Base-by-base conservation (phyloP, 2,329 filamentous ascomycete genomes). In the Onygenales sp. region DNA sequence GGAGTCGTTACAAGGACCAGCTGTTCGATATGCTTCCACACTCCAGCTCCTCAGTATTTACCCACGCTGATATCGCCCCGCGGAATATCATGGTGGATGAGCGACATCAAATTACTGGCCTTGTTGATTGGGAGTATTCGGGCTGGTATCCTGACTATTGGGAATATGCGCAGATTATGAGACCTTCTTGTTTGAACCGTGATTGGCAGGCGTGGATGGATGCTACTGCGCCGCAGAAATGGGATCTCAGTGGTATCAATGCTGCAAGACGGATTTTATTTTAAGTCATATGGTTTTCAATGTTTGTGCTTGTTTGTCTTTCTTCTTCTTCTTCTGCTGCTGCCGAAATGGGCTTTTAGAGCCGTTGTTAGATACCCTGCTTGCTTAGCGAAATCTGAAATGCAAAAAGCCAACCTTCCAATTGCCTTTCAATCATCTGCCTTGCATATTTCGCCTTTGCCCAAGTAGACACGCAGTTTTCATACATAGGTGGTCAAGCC, bases 91-190 rank as follows among this genome's bases (percentile, higher is more conserved):
- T 69, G 46, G 41, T 68, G 13, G 54, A 63, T 46, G 56, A 57
- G 33, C 32, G 58, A 14, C 51, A 55, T n/a, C 54, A 50, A 2
- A 50, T 66, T 47, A 56, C 69, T 1, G 61, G 64, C 6, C 58
- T 74, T 17, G 62, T 74, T 44, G 69, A 72, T 60, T 74, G 68
- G 71, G 70, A 72, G 51, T 66, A 53, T 43, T 62, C 68, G 14
- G 68, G 69, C 8, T 73, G 67, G 70, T 72, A 69, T 58, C 70
- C 69, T 7, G 66, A 59, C n/a, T 73, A 72, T 54, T 73, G 67
- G 70, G 70, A 72, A 58, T 72, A 71, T 59, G 64, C 66, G 36
- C 64, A 65, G 54, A 64, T 64, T 35, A 48, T 63, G 53, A 57
- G 56, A 35, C 60, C 59, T 33, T 57, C 59, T 10, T 59, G 59